These are phyloP conservation scores for Yamadazyma trypodendri DNA, from an alignment of 1,139 yeast genomes.

Conservation along the genomic window DNA sequence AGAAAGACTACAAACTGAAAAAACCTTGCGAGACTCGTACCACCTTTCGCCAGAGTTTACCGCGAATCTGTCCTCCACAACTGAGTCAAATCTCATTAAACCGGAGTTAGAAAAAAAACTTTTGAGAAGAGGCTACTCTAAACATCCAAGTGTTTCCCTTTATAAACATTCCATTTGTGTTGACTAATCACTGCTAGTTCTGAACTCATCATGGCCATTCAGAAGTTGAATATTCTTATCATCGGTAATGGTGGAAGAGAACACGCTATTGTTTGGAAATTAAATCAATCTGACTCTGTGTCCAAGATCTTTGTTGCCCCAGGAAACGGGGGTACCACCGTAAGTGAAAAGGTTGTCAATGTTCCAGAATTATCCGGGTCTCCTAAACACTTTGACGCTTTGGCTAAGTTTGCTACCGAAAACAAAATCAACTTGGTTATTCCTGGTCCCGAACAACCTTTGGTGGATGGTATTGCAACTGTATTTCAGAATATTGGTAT, in stretches of 20 bases:
- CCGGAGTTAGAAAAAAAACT: not conserved
- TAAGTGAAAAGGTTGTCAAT: conserved; percentile 60
- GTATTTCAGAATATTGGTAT: conserved; percentile 76
- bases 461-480: conserved; percentile 86
- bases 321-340: conserved; percentile 91
- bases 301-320: conserved; percentile 85
- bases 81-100: conserved; percentile 2
- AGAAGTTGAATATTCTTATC: conserved; percentile 63
- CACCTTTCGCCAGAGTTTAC: too few species aligned
- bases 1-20: too few species aligned
- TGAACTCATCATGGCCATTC: conserved; percentile 13
- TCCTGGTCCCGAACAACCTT: conserved; percentile 99
- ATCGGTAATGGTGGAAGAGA: conserved; percentile 99
- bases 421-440: conserved; percentile 72
- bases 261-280: conserved; percentile 93
- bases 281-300: conserved; percentile 75
- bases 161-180: not conserved
- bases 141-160: not conserved
- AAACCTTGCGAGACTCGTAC: too few species aligned
- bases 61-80: too few species aligned
- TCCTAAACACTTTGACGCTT: conserved; percentile 57
- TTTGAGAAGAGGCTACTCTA: conserved; percentile 5
- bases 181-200: too few species aligned
- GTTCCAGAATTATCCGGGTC: conserved; percentile 65
- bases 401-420: conserved; percentile 67